phyloP scores from a whole-genome alignment of 306 rosid genomes.

The Prunus davidiana region DNA sequence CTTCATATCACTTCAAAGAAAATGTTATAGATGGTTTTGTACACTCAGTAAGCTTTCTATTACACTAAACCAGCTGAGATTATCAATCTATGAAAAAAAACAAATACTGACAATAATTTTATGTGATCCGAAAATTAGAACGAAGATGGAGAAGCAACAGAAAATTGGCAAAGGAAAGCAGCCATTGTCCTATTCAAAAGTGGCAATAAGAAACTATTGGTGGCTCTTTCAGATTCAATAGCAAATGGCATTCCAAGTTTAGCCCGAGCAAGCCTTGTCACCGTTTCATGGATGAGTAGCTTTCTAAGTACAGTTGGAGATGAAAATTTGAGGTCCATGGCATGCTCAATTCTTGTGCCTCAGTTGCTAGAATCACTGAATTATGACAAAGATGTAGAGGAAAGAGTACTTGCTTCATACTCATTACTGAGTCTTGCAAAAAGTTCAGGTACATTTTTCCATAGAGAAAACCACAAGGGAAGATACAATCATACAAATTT shows the following conservation, averaged over 20 bases:
- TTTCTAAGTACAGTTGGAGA: slow-evolving; percentile 45
- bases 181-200: slow-evolving; percentile 48
- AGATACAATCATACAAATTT: background rate
- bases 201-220: slow-evolving; percentile 52
- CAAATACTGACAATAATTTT: background rate
- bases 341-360: slow-evolving; percentile 53
- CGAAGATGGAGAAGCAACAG: slow-evolving; percentile 52
- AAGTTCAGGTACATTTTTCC: slow-evolving; percentile 48
- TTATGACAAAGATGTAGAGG: slow-evolving; percentile 61
- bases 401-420: slow-evolving; percentile 77
- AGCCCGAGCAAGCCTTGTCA: slow-evolving; percentile 65
- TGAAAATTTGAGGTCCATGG: slow-evolving; percentile 35
- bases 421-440: slow-evolving; percentile 52
- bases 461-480: background rate
- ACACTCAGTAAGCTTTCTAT: slow-evolving; percentile 31
- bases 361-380: slow-evolving; percentile 47
- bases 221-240: slow-evolving; percentile 59
- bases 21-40: slow-evolving; percentile 28
- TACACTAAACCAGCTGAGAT: background rate
- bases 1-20: slow-evolving; percentile 37
- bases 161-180: slow-evolving; percentile 64
- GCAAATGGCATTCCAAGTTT: slow-evolving; percentile 53
- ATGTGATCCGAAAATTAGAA: slow-evolving; percentile 20
- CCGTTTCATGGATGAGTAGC: slow-evolving; percentile 70
- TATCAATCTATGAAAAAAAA: background rate